A percentile compares a stretch with the other conserved stretches of the same genome.
Conservation (phyloP, 257 asterid species). For the Capsicum baccatum region DNA sequence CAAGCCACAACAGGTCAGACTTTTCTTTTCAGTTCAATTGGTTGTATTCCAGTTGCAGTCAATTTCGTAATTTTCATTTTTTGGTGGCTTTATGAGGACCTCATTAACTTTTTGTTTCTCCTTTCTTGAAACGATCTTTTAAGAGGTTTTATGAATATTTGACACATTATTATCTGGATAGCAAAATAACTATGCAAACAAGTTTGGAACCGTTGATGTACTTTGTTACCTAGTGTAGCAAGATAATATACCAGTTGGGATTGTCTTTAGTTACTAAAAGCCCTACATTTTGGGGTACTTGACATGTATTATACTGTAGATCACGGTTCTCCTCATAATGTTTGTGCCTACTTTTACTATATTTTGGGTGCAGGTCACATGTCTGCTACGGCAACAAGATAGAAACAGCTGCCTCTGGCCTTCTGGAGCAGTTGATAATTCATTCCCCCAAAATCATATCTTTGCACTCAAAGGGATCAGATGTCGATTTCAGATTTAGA, state of each 20-base stretch:
- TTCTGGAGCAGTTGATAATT: conserved; percentile 70
- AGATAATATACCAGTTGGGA: neutral
- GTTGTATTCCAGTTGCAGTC: neutral
- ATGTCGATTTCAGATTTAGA: conserved; percentile 57
- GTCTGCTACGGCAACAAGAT: conserved; percentile 50
- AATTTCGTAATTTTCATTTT: neutral
- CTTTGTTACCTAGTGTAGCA: neutral
- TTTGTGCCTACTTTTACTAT: conserved; percentile 32
- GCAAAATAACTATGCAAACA: neutral
- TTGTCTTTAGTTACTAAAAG: neutral
- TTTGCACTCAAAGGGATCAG: conserved; percentile 63
- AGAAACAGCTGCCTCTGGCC: conserved; percentile 72
- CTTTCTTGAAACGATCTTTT: neutral
- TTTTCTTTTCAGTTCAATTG: conserved; percentile 16
- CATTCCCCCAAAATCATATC: conserved; percentile 64
- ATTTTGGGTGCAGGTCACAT: conserved; percentile 55
- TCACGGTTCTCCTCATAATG: conserved; percentile 22
- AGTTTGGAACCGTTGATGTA: neutral
- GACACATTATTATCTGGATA: neutral
- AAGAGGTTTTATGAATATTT: neutral
- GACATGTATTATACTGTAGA: neutral
- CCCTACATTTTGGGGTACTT: conserved; percentile 12
- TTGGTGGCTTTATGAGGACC: neutral
- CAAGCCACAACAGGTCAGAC: conserved; percentile 72
- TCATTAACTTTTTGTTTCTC: conserved; percentile 14